These are phyloP conservation scores for Neopestalotiopsis clavispora DNA, from an alignment of 2,329 filamentous ascomycete species.

Conservation along the genomic window DNA sequence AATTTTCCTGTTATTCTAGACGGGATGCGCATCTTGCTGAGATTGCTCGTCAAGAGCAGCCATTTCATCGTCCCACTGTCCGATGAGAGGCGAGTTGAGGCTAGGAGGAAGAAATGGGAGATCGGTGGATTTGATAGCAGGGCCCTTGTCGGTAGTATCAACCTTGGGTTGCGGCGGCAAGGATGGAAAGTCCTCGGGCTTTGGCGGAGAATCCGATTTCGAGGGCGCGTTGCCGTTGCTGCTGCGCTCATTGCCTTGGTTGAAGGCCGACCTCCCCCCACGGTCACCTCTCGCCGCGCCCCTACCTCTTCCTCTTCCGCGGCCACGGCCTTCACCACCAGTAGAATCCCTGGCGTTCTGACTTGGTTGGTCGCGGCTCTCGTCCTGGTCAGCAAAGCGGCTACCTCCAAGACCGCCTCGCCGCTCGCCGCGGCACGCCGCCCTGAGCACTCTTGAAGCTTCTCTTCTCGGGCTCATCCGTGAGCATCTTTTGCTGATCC, in stretches of 20 bases:
- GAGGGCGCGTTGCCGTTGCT: conserved; percentile 20
- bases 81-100: conserved; percentile 42
- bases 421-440: conserved; percentile 44
- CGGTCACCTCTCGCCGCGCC: conserved; percentile 33
- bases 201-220: conserved; percentile 36
- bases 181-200: conserved; percentile 45
- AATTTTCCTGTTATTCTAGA: not conserved
- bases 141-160: conserved; percentile 29
- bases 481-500: conserved; percentile 62
- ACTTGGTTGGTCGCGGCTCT: conserved; percentile 24
- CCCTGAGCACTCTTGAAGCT: conserved; percentile 45
- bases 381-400: conserved; percentile 43
- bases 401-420: conserved; percentile 43
- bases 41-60: conserved; percentile 47
- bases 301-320: conserved; percentile 36
- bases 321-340: conserved; percentile 38
- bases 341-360: conserved; percentile 29
- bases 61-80: conserved; percentile 65
- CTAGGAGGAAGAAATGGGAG: conserved; percentile 33
- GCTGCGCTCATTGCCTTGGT: conserved; percentile 19
- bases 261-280: conserved; percentile 36
- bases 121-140: conserved; percentile 20
- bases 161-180: conserved; percentile 37
- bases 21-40: conserved; percentile 23
- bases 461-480: conserved; percentile 40